These are phyloP conservation scores for Borovskyia barvae DNA, from an alignment of 208 protist species.

Conservation along the genomic window DNA sequence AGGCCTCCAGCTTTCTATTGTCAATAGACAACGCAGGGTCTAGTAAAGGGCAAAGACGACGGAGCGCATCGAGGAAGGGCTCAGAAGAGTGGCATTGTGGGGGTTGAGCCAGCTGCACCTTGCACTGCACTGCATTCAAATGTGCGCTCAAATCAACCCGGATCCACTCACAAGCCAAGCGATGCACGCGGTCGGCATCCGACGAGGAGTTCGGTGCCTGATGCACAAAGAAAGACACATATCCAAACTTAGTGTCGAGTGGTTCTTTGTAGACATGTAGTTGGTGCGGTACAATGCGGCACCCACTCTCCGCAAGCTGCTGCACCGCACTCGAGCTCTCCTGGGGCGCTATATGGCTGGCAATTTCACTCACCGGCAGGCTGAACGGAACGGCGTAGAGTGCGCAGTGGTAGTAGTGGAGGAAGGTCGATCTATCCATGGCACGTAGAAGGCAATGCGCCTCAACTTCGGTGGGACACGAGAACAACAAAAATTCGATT, in stretches of 20 bases:
- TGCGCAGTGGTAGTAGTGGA: constrained; percentile 73
- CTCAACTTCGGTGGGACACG: too few species aligned
- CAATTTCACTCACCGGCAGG: constrained; percentile 39
- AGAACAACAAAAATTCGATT: too few species aligned
- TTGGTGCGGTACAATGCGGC: constrained; percentile 61
- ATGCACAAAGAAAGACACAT: constrained; percentile 62
- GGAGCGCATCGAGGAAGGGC: constrained; percentile 46
- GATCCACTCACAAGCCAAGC: constrained; percentile 49
- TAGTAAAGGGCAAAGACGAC: constrained; percentile 45
- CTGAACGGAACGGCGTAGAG: constrained; percentile 47
- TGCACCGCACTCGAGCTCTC: constrained; percentile 30
- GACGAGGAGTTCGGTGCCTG: constrained; percentile 11
- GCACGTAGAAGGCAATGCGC: too few species aligned
- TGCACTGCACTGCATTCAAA: constrained; percentile 28
- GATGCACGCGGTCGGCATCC: constrained; percentile 29
- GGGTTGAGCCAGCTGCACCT: constrained; percentile 58
- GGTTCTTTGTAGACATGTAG: constrained; percentile 83
- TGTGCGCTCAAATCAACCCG: constrained; percentile 38
- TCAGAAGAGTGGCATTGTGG: constrained; percentile 51
- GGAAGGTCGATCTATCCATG: constrained; percentile 20
- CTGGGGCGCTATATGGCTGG: constrained; percentile 39
- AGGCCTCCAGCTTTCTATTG: constrained; percentile 60
- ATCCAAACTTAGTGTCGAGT: constrained; percentile 73
- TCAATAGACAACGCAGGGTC: constrained; percentile 29
- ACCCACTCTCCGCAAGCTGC: constrained; percentile 25